A percentile compares a stretch with the other conserved stretches of the same genome.
Evolutionary conservation across 768 basidiomycete species (phyloP).

Genomic region (Agrocybe pediades): DNA sequence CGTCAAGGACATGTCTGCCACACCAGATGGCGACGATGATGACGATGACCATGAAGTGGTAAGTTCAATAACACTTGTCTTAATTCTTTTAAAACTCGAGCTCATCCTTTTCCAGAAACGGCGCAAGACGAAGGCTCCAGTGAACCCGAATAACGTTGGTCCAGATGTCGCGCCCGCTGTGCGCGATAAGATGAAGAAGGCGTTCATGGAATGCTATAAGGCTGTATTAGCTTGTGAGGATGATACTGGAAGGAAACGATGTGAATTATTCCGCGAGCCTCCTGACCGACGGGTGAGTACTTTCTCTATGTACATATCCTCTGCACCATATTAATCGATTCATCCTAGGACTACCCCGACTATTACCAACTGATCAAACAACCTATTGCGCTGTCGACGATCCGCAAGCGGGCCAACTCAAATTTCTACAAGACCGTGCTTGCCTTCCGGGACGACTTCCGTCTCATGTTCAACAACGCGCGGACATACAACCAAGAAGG

Average conservation of each 20-base stretch:
- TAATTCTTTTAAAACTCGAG: neutral
- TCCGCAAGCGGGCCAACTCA: slow-evolving; percentile 74
- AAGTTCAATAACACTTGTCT: slow-evolving; percentile 30
- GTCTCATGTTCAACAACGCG: slow-evolving; percentile 93
- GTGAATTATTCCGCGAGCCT: slow-evolving; percentile 86
- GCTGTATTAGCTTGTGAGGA: slow-evolving; percentile 76
- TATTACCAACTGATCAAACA: slow-evolving; percentile 88
- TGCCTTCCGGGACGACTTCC: slow-evolving; percentile 78
- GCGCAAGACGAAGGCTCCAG: slow-evolving; percentile 64
- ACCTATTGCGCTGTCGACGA: slow-evolving; percentile 86
- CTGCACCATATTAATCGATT: slow-evolving; percentile 11
- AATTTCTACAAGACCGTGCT: slow-evolving; percentile 74
- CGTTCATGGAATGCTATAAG: slow-evolving; percentile 73
- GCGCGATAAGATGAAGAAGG: slow-evolving; percentile 82
- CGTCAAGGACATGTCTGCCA: slow-evolving; percentile 73
- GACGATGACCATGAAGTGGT: slow-evolving; percentile 75
- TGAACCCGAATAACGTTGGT: slow-evolving; percentile 28
- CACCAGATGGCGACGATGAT: slow-evolving; percentile 62
- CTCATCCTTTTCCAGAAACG: slow-evolving; percentile 62
- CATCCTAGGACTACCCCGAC: slow-evolving; percentile 77
- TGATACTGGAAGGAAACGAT: slow-evolving; percentile 73
- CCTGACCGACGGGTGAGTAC: slow-evolving; percentile 70
- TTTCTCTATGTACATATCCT: slow-evolving; percentile 5
- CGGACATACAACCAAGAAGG: slow-evolving; percentile 93
- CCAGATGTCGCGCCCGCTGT: slow-evolving; percentile 57